Evolutionary conservation across 345 rosid species (phyloP), one percentile per base, ranked within the genome.

Genomic region (Rhodamnia argentea): DNA sequence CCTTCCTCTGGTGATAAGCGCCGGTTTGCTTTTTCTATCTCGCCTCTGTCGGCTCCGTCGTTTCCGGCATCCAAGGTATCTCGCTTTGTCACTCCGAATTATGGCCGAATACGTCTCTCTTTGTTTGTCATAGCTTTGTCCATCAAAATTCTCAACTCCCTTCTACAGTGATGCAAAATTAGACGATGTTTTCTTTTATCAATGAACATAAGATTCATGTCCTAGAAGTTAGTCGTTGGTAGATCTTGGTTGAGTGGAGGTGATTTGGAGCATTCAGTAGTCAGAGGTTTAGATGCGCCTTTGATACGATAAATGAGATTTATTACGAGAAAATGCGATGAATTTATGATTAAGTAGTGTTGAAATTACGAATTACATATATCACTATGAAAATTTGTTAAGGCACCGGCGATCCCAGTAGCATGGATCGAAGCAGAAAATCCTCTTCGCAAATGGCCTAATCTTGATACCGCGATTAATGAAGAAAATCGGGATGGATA

Each of bases 401-500:
- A 55, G 9, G 4, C 8, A 20, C 4, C 4, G 5, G 5, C 0
- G 0, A 18, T 9, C 1, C 5, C 1, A 5, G 0, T 18, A 37
- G 26, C 13, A 37, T 2, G 1, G 7, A 18, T 32, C 18, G 78
- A 64, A 64, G 5, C 9, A 16, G 1, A 16, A 12, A 16, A 16
- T 32, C 2, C 3, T 64, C 20, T 1, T 2, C 5, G 2, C 2
- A 0, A 0, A 7, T 62, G 8, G 9, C 29, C 22, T 3, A 3
- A 29, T 29, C 3, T 0, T 29, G 16, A 29, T 29, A 16, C 8
- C 16, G 76, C 4, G 8, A 15, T 29, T 9, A 37, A 62, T 2
- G 23, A 29, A 29, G 37, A 29, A 29, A 64, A 64, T 15, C 6
- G 0, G 29, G 10, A 29, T 64, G 32, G 11, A 15, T 29, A 64